Evolutionary conservation across 495 filamentous ascomycete species (phyloP), one percentile per base, ranked within the genome.

Genomic region (Sphaerosporella brunnea): DNA sequence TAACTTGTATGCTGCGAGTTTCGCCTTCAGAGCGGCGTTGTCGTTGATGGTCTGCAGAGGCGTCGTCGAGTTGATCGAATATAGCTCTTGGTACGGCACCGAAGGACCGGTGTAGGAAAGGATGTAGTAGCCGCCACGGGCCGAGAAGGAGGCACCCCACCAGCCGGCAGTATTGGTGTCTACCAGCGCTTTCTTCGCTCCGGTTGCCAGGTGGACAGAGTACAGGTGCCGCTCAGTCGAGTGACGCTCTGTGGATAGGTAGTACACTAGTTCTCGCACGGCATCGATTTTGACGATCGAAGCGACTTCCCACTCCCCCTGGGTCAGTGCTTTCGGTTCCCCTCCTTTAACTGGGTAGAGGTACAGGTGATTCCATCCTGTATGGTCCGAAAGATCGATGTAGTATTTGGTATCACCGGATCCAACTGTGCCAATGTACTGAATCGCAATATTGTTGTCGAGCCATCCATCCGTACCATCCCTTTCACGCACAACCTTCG

Each of bases 401-500:
- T 77, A 75, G 41, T 46, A 46, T n/a, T n/a, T 23, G 19, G 7
- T 25, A 11, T 11, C 26, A 18, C 19, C 9, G 18, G 4, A 7
- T 8, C 20, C 20, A 20, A 42, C 4, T 7, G 18, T 16, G 42
- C 25, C 25, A 35, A 48, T 23, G 20, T 48, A 77, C 16, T 51
- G 48, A 42, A 74, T 73, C 1, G 69, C 66, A 2, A 64, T 47
- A 40, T 67, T 65, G 48, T 72, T 69, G 34, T 77, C 73, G 11
- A 77, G 54, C 73, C 73, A 77, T 1, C 73, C 73, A 39, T 73
- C 71, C 0, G 63, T 64, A 3, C 65, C 73, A 45, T 74, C 64
- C 16, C 73, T 60, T 55, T 73, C 64, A 11, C 73, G 68, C 11
- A 68, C 63, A 15, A 71, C 51, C n/a, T 47, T 53, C 1, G 63